A percentile compares a stretch with the other conserved stretches of the same genome.
phyloP scores from a whole-genome alignment of 2,329 filamentous ascomycete species.

The Trichophyton schoenleinii region DNA sequence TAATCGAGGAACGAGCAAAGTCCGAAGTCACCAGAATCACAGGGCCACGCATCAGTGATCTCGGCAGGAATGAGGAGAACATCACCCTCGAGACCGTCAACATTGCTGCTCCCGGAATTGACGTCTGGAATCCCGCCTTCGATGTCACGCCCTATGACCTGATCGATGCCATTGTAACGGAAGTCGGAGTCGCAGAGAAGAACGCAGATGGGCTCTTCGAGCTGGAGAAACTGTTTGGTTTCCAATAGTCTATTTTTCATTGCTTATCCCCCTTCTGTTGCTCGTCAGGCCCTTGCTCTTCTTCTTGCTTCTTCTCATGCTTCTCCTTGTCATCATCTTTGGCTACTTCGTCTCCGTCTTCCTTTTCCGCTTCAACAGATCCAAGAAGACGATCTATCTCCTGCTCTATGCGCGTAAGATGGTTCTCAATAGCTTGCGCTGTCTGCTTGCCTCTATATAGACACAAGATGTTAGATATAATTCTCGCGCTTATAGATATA shows the following conservation, averaged over 20 bases:
- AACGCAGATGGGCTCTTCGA: conserved; percentile 56
- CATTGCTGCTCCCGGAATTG: conserved; percentile 62
- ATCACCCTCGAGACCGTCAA: conserved; percentile 51
- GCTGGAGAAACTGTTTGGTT: conserved; percentile 24
- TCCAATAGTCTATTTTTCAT: not conserved
- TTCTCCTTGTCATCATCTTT: not conserved
- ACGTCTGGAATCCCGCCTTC: conserved; percentile 94
- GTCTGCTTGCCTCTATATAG: conserved; percentile 40
- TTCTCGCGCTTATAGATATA: not conserved
- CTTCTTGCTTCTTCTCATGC: not conserved
- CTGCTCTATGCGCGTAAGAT: conserved; percentile 42
- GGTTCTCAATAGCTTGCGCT: conserved; percentile 42
- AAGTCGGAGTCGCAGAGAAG: conserved; percentile 77
- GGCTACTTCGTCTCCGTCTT: conserved; percentile 7
- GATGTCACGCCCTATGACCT: conserved; percentile 81
- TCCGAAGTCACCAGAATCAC: conserved; percentile 76
- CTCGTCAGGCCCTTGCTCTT: not conserved
- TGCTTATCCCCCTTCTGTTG: conserved; percentile 1
- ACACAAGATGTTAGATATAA: not conserved
- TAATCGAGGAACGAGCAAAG: conserved; percentile 74
- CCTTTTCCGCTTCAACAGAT: conserved; percentile 11
- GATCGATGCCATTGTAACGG: conserved; percentile 90
- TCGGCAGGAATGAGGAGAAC: conserved; percentile 42
- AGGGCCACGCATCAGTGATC: conserved; percentile 50
- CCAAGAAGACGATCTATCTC: conserved; percentile 35